phyloP scores from a whole-genome alignment of 202 grass and related monocot species.

The Alloteropsis angusta region DNA sequence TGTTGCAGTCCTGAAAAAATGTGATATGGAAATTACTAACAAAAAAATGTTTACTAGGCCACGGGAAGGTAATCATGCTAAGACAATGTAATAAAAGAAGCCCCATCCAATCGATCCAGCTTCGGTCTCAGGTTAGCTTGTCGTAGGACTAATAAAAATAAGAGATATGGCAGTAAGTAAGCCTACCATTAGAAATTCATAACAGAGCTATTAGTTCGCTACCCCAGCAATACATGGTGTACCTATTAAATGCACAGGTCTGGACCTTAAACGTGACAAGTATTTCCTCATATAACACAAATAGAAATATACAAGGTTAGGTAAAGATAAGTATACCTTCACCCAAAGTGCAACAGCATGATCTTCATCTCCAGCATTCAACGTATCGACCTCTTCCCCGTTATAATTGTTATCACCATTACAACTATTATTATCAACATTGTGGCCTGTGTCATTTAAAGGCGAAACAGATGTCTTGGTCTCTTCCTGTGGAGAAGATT shows the following conservation, averaged over 20 bases:
- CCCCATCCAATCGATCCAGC: not conserved
- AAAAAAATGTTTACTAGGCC: not conserved
- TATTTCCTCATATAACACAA: not conserved
- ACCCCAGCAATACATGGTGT: not conserved
- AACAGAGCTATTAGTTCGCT: not conserved
- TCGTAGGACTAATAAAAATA: not conserved
- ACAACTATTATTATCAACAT: slow-evolving; percentile 28
- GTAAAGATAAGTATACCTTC: slow-evolving; percentile 56
- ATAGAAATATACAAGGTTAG: not conserved
- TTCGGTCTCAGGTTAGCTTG: not conserved
- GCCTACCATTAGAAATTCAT: not conserved
- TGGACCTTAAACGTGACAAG: not conserved
- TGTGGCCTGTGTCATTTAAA: slow-evolving; percentile 15
- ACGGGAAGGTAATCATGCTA: not conserved
- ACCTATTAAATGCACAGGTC: slow-evolving; percentile 1
- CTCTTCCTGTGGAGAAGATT: slow-evolving; percentile 26
- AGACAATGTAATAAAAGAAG: not conserved
- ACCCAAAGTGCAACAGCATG: slow-evolving; percentile 75
- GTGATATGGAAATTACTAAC: not conserved
- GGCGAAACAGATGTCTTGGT: slow-evolving; percentile 32
- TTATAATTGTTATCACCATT: slow-evolving; percentile 38
- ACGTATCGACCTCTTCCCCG: slow-evolving; percentile 7
- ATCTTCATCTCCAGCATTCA: slow-evolving; percentile 44
- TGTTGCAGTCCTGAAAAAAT: not conserved
- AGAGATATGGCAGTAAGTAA: not conserved